phyloP scores from a whole-genome alignment of 1,139 yeast genomes.

The Protomyces pachydermus region DNA sequence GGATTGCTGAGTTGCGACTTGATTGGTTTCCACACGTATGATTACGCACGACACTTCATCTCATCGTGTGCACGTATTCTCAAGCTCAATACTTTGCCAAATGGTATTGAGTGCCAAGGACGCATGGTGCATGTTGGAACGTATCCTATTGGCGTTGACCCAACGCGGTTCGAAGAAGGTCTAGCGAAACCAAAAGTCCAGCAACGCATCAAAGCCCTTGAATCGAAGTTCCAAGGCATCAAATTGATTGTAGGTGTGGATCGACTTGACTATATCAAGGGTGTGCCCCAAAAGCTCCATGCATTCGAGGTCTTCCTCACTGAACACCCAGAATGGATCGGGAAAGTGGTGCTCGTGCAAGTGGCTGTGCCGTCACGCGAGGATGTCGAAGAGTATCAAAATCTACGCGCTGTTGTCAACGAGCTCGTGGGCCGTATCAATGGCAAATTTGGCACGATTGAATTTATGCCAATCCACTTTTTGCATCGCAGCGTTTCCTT shows the following conservation, averaged over 20 bases:
- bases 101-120: constrained; percentile 77
- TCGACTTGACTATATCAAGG: constrained; percentile 90
- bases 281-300: constrained; percentile 93
- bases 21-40: constrained; percentile 98
- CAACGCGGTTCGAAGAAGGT: constrained; percentile 75
- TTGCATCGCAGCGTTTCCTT: constrained; percentile 89
- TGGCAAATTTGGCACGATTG: constrained; percentile 94
- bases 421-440: constrained; percentile 95
- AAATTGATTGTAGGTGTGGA: constrained; percentile 95
- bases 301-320: constrained; percentile 88
- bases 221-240: constrained; percentile 59
- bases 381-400: constrained; percentile 96
- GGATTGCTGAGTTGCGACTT: constrained; percentile 93
- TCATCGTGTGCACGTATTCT: constrained; percentile 86
- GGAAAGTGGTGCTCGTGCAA: constrained; percentile 91
- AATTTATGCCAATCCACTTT: constrained; percentile 95
- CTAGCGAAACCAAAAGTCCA: constrained; percentile 59
- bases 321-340: constrained; percentile 97
- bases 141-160: constrained; percentile 97
- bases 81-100: constrained; percentile 78
- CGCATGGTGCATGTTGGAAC: constrained; percentile 85
- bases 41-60: constrained; percentile 94
- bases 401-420: constrained; percentile 85
- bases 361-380: constrained; percentile 98
- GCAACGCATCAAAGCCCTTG: constrained; percentile 59